Percentiles rank a stretch among this genome's conserved stretches.
These are phyloP conservation scores for Maudiozyma pseudohumilis DNA, from an alignment of 805 yeast genomes.

Conservation along the genomic window DNA sequence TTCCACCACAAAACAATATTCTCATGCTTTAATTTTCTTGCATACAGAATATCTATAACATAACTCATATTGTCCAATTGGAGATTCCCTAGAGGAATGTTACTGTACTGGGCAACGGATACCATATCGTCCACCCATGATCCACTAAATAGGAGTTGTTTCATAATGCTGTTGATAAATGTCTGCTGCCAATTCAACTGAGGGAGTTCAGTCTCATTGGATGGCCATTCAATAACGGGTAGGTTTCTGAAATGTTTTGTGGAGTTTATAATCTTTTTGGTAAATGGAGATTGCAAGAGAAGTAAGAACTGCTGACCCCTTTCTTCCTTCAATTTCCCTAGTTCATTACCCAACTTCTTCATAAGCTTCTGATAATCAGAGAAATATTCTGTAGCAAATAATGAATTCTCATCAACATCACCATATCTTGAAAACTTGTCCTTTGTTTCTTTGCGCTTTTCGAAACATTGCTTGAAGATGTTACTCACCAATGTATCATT, in stretches of 20 bases:
- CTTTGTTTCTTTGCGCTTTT: slow-evolving; percentile 38
- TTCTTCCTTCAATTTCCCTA: slow-evolving; percentile 52
- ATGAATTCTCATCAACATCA: slow-evolving; percentile 41
- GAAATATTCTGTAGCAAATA: slow-evolving; percentile 46
- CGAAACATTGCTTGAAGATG: slow-evolving; percentile 45
- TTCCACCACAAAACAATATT: slow-evolving; percentile 93
- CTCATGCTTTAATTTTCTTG: slow-evolving; percentile 57
- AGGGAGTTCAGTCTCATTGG: slow-evolving; percentile 52
- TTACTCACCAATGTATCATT: slow-evolving; percentile 30
- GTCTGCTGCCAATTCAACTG: slow-evolving; percentile 75
- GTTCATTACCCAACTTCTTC: slow-evolving; percentile 44
- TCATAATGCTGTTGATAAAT: slow-evolving; percentile 52
- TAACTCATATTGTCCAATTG: slow-evolving; percentile 67
- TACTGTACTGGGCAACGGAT: slow-evolving; percentile 57
- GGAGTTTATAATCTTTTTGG: slow-evolving; percentile 36
- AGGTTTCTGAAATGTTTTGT: slow-evolving; percentile 42
- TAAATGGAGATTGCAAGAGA: slow-evolving; percentile 64
- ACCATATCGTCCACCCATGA: slow-evolving; percentile 61
- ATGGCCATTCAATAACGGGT: slow-evolving; percentile 54
- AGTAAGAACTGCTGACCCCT: slow-evolving; percentile 55
- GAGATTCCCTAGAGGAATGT: slow-evolving; percentile 80
- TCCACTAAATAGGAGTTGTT: slow-evolving; percentile 64
- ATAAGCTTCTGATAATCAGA: slow-evolving; percentile 46
- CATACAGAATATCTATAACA: slow-evolving; percentile 78
- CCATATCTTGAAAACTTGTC: slow-evolving; percentile 37